Conservation (phyloP, 768 basidiomycete species). For the Kwoniella pini region DNA sequence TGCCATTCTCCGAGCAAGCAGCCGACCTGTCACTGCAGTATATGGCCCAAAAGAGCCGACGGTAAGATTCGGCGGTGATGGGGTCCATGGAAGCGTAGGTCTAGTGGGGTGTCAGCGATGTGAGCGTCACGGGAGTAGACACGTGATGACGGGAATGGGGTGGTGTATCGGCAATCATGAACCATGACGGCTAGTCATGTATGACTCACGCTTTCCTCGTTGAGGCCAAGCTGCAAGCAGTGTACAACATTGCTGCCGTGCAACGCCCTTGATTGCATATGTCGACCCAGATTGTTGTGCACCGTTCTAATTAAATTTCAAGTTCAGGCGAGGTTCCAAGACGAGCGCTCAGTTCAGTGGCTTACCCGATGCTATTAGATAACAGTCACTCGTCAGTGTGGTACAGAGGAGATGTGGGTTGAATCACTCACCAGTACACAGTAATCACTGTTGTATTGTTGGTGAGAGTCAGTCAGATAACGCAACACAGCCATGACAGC, state of each 20-base stretch:
- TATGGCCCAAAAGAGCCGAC: slow-evolving; percentile 1
- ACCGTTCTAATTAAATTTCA: background rate
- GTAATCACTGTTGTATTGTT: background rate
- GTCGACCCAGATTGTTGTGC: background rate
- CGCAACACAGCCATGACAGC: background rate
- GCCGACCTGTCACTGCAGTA: slow-evolving; percentile 9
- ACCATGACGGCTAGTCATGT: too few species aligned
- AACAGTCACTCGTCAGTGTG: background rate
- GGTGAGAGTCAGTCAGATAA: background rate
- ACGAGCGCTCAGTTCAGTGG: background rate
- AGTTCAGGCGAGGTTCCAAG: background rate
- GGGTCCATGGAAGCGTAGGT: slow-evolving; percentile 5
- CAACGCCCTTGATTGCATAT: slow-evolving; percentile 3
- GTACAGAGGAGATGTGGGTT: background rate
- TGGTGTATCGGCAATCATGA: too few species aligned
- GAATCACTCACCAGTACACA: slow-evolving; percentile 4
- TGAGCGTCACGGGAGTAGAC: too few species aligned
- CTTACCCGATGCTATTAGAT: slow-evolving; percentile 1
- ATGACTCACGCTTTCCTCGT: slow-evolving; percentile 11
- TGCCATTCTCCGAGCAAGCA: slow-evolving; percentile 9
- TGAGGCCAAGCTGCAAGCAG: slow-evolving; percentile 3
- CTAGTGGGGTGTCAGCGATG: background rate
- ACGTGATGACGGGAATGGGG: too few species aligned
- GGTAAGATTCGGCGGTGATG: background rate
- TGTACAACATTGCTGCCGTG: slow-evolving; percentile 6